Conservation (phyloP, 257 asterid genomes). For the Solanum habrochaites region DNA sequence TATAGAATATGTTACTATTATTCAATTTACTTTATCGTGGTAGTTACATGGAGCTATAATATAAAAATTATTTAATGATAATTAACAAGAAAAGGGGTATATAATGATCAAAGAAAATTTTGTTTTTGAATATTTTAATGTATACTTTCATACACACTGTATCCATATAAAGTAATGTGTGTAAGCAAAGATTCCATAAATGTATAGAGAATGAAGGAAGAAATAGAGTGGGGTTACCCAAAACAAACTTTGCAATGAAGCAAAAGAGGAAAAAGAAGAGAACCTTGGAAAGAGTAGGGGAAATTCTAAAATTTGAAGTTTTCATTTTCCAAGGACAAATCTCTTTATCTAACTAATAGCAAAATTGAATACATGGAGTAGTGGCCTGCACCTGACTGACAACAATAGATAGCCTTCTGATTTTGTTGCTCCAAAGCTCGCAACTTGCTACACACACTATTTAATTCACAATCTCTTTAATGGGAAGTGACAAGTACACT, state of each 20-base stretch:
- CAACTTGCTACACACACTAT: neutral
- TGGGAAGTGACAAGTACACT: neutral
- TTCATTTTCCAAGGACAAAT: neutral
- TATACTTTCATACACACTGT: neutral
- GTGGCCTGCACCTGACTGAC: neutral
- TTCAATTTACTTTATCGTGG: neutral
- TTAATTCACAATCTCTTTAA: neutral
- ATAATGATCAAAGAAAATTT: neutral
- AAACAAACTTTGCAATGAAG: neutral
- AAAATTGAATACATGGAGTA: neutral
- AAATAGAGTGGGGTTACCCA: neutral
- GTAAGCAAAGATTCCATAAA: neutral
- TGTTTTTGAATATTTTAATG: neutral
- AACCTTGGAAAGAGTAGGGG: neutral
- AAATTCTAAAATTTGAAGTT: neutral
- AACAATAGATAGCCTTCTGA: neutral
- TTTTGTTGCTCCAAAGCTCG: neutral
- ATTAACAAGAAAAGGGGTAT: neutral
- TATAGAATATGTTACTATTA: no score
- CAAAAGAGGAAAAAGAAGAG: neutral
- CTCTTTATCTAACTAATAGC: neutral
- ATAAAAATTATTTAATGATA: neutral
- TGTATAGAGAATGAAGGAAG: neutral
- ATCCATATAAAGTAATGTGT: neutral
- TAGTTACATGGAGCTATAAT: neutral